Evolutionary conservation across 2,329 filamentous ascomycete genomes (phyloP).

Genomic region (Orbilia quercus): DNA sequence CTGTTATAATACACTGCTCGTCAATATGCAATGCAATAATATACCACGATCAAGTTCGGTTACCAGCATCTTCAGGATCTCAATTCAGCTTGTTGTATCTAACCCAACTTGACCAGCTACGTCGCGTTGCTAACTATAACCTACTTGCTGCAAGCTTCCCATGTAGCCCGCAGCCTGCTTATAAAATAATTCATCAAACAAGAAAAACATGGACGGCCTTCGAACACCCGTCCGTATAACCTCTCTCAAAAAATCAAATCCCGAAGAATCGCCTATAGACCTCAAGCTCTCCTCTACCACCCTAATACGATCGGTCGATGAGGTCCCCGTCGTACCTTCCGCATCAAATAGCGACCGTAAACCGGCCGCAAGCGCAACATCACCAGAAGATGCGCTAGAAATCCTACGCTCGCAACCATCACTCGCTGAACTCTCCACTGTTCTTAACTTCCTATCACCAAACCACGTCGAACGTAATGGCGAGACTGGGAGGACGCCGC

Average conservation of each 20-base stretch:
- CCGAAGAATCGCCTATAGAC: conserved; percentile 40
- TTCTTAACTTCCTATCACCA: conserved; percentile 26
- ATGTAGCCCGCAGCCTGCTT: background rate
- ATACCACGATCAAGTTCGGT: background rate
- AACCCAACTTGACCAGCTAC: conserved; percentile 1
- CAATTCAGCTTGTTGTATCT: conserved; percentile 22
- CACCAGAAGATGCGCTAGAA: conserved; percentile 42
- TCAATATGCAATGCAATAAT: background rate
- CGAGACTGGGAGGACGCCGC: too few species aligned
- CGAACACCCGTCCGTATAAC: conserved; percentile 51
- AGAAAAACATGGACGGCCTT: conserved; percentile 42
- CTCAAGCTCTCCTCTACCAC: conserved; percentile 45
- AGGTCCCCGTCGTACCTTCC: conserved; percentile 4
- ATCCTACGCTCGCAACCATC: conserved; percentile 52
- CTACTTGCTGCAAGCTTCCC: conserved; percentile 10
- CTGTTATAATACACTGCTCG: conserved; percentile 17
- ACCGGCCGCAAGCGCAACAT: conserved; percentile 25
- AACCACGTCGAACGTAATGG: conserved; percentile 1
- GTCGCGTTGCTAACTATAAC: conserved; percentile 15
- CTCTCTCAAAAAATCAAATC: conserved; percentile 43
- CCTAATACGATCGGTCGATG: conserved; percentile 24
- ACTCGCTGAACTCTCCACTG: conserved; percentile 29
- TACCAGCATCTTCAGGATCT: background rate
- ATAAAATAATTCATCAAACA: conserved; percentile 7
- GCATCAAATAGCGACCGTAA: conserved; percentile 24